These are phyloP conservation scores for Martiniozyma asiatica DNA, from an alignment of 1,139 yeast species.

Conservation along the genomic window DNA sequence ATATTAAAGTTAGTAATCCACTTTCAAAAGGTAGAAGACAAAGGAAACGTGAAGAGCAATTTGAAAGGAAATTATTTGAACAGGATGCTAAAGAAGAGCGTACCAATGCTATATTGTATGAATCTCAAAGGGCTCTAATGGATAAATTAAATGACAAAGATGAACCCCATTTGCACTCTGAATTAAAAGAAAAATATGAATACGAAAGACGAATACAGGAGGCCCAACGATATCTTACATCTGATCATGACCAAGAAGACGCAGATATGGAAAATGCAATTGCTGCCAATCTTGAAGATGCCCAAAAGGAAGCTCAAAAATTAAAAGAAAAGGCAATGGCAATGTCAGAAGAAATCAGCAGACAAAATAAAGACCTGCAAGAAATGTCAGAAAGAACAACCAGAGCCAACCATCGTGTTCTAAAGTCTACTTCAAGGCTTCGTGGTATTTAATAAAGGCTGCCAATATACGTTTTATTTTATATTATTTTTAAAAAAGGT, in stretches of 20 bases:
- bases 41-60: slow-evolving; percentile 61
- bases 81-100: slow-evolving; percentile 19
- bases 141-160: slow-evolving; percentile 12
- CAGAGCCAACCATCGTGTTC: slow-evolving; percentile 40
- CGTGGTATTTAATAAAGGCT: slow-evolving; percentile 18
- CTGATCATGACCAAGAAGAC: slow-evolving; percentile 37
- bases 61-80: slow-evolving; percentile 44
- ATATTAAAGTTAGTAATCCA: slow-evolving; percentile 75
- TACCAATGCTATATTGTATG: slow-evolving; percentile 16
- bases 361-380: slow-evolving; percentile 37
- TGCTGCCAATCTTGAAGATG: slow-evolving; percentile 42
- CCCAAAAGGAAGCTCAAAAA: slow-evolving; percentile 32
- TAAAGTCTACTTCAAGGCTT: slow-evolving; percentile 19
- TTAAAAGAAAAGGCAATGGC: slow-evolving; percentile 34
- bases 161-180: slow-evolving; percentile 13
- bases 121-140: slow-evolving; percentile 18
- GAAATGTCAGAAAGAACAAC: slow-evolving; percentile 47
- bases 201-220: slow-evolving; percentile 37
- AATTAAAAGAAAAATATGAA: slow-evolving; percentile 34
- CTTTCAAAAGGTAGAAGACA: slow-evolving; percentile 73
- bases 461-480: no score
- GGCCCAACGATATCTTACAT: slow-evolving; percentile 24
- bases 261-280: slow-evolving; percentile 49
- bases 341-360: slow-evolving; percentile 37
- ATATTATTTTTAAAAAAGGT: no score